A percentile compares a stretch with the other conserved stretches of the same genome.
phyloP scores from a whole-genome alignment of 176 grass and related monocot genomes.

The Bonia amplexicaulis region DNA sequence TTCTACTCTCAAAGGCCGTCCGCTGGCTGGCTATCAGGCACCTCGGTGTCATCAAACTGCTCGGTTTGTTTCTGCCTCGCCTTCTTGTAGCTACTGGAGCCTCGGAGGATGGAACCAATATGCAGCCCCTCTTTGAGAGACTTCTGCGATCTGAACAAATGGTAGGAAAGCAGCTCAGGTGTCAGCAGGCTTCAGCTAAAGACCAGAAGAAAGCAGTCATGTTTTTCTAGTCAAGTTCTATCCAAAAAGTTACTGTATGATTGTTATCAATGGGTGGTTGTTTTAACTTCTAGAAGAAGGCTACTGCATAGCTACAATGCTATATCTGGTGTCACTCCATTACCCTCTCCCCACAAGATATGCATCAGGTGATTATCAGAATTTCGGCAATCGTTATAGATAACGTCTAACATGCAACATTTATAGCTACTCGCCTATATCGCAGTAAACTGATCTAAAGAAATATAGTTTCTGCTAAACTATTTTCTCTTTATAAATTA shows the following conservation, averaged over 20 bases:
- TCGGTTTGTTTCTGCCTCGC: slow-evolving; percentile 51
- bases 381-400: neutral
- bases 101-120: slow-evolving; percentile 55
- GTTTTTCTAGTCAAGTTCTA: neutral
- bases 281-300: neutral
- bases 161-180: neutral
- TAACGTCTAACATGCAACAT: neutral
- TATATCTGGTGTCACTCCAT: neutral
- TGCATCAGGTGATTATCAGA: neutral
- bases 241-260: neutral
- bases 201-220: neutral
- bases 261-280: neutral
- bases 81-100: slow-evolving; percentile 75
- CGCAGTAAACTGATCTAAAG: neutral
- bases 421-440: neutral
- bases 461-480: neutral
- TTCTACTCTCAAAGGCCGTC: slow-evolving; percentile 38
- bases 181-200: slow-evolving; percentile 7
- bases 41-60: slow-evolving; percentile 46
- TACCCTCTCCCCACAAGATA: neutral
- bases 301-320: neutral
- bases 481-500: slow-evolving; percentile 7
- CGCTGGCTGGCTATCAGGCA: slow-evolving; percentile 50
- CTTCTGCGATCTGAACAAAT: slow-evolving; percentile 58
- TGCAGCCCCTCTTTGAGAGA: slow-evolving; percentile 31